Percentiles rank a stretch among this genome's conserved stretches.
These are phyloP conservation scores for Scorias spongiosa DNA, from an alignment of 2,329 filamentous ascomycete species.

Conservation along the genomic window DNA sequence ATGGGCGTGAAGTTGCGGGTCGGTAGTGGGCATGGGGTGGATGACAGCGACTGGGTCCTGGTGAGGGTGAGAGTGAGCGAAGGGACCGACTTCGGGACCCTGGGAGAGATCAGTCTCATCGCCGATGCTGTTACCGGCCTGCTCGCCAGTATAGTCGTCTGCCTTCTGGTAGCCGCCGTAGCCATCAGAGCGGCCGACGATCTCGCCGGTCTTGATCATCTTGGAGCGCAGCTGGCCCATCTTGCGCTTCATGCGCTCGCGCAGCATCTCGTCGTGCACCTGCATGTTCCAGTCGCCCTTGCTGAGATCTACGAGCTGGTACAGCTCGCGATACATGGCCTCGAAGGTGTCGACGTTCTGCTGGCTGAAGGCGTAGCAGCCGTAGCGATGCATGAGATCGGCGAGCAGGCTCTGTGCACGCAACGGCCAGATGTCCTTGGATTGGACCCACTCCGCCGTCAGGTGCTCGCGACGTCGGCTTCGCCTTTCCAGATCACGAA, in stretches of 20 bases:
- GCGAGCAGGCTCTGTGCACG: constrained; percentile 20
- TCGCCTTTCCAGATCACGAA: constrained; percentile 20
- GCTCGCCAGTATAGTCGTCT: constrained; percentile 19
- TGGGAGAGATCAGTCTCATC: not conserved
- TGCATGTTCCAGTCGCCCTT: constrained; percentile 20
- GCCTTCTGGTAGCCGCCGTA: constrained; percentile 19
- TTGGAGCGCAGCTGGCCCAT: constrained; percentile 23
- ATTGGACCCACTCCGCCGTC: constrained; percentile 23
- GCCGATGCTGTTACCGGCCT: constrained; percentile 10
- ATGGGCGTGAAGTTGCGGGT: not conserved
- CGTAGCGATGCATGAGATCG: constrained; percentile 22
- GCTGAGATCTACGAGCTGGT: constrained; percentile 19
- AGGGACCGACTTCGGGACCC: not conserved
- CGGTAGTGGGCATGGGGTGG: not conserved
- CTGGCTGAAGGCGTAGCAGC: constrained; percentile 18
- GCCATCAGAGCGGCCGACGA: constrained; percentile 17
- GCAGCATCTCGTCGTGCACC: constrained; percentile 21
- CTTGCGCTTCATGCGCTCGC: constrained; percentile 23
- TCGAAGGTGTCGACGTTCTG: constrained; percentile 19
- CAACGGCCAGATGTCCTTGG: constrained; percentile 23
- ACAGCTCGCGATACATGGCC: constrained; percentile 20
- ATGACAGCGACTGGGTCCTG: not conserved
- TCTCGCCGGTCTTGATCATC: constrained; percentile 25
- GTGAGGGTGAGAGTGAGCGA: not conserved
- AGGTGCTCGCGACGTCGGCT: constrained; percentile 22